A percentile compares a stretch with the other conserved stretches of the same genome.
phyloP scores from a whole-genome alignment of 257 asterid species.

The Nicotiana undulata region DNA sequence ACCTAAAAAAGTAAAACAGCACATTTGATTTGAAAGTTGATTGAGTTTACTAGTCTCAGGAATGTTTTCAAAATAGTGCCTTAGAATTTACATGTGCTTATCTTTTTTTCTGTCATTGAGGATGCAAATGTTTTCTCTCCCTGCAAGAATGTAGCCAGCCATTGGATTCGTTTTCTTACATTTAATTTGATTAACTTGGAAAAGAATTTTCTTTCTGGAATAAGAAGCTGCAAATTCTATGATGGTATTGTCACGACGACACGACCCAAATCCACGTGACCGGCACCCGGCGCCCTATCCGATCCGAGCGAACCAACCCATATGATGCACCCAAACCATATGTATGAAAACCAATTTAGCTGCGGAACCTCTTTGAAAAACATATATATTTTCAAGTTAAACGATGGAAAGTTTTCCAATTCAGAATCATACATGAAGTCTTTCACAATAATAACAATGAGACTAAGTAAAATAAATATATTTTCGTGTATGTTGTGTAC shows the following conservation, averaged over 20 bases:
- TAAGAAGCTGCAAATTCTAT: neutral
- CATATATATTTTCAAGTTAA: too few relatives aligned
- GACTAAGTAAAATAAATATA: too few relatives aligned
- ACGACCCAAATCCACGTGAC: too few relatives aligned
- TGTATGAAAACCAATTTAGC: too few relatives aligned
- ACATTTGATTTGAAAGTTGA: neutral
- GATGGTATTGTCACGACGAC: neutral
- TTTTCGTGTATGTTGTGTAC: too few relatives aligned
- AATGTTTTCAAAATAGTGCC: neutral
- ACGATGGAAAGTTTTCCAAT: too few relatives aligned
- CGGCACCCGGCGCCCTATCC: too few relatives aligned
- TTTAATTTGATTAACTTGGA: neutral
- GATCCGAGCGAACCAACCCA: too few relatives aligned
- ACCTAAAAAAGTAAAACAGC: neutral
- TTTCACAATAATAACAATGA: too few relatives aligned
- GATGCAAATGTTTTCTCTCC: neutral
- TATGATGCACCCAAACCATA: too few relatives aligned
- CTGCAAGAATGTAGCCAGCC: neutral
- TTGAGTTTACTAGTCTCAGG: neutral
- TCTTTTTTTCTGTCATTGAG: neutral
- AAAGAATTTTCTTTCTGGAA: neutral
- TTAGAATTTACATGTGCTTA: neutral
- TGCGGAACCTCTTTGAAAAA: too few relatives aligned
- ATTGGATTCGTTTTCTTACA: neutral
- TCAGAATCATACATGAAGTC: too few relatives aligned